phyloP scores from a whole-genome alignment of 2,329 filamentous ascomycete genomes.

The Coniochaeta prunicola region DNA sequence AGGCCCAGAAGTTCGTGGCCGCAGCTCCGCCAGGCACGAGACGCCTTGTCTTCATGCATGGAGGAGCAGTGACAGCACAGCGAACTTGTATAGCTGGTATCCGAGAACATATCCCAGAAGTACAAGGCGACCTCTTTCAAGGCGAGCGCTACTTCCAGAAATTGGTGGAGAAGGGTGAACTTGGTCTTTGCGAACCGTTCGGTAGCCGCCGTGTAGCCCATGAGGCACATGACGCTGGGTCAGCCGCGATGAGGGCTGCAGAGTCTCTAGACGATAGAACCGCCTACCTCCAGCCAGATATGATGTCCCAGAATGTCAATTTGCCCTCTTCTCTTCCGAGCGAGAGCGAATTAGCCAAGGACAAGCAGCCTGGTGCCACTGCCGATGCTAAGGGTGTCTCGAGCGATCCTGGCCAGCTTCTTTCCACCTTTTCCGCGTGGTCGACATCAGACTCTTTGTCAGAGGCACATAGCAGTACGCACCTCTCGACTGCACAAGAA shows the following conservation, averaged over 20 bases:
- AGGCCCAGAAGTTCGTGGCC: background rate
- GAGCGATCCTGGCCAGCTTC: background rate
- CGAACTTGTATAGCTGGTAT: background rate
- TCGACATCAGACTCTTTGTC: background rate
- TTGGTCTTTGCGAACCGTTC: background rate
- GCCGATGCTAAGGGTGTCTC: background rate
- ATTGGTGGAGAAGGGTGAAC: background rate
- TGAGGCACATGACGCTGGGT: conserved; percentile 36
- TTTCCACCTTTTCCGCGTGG: background rate
- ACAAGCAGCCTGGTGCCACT: background rate
- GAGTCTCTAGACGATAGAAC: conserved; percentile 51
- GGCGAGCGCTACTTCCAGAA: background rate
- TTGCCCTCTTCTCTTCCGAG: background rate
- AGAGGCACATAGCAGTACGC: background rate
- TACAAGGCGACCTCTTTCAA: background rate
- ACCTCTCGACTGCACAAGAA: background rate
- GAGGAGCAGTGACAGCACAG: background rate
- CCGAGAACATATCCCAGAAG: background rate
- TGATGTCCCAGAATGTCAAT: conserved; percentile 35
- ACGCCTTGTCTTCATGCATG: background rate
- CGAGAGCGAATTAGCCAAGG: background rate
- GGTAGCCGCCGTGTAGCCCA: background rate
- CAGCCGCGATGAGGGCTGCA: conserved; percentile 50
- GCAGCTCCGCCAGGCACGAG: background rate
- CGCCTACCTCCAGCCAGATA: conserved; percentile 39